Evolutionary conservation across 441 rosid species (phyloP).

Genomic region (Sinapis alba): DNA sequence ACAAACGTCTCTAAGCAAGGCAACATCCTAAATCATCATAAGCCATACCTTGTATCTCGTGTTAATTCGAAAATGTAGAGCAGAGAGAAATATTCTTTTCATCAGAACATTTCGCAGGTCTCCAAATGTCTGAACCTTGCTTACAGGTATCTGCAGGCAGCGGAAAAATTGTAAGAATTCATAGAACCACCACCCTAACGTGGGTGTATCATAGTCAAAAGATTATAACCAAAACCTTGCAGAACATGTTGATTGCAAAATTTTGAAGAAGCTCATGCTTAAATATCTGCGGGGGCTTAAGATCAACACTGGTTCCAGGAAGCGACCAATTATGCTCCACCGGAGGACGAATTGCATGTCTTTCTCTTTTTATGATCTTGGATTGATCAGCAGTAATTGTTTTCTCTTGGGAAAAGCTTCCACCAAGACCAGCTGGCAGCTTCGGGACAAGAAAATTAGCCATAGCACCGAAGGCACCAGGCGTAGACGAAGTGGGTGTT

Average conservation of each 20-base stretch:
- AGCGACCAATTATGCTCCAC: slow-evolving; percentile 97
- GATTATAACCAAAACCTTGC: slow-evolving; percentile 67
- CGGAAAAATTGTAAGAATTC: slow-evolving; percentile 12
- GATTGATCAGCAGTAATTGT: slow-evolving; percentile 63
- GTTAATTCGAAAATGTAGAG: slow-evolving; percentile 97
- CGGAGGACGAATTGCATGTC: slow-evolving; percentile 91
- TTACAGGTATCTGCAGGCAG: slow-evolving; percentile 89
- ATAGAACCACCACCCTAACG: slow-evolving; percentile 15
- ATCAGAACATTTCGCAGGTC: slow-evolving; percentile 95
- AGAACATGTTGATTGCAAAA: slow-evolving; percentile 94
- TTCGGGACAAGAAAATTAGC: slow-evolving; percentile 98
- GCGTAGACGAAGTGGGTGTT: slow-evolving; percentile 57
- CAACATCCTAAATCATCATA: neutral
- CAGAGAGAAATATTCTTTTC: slow-evolving; percentile 99
- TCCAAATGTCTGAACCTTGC: slow-evolving; percentile 82
- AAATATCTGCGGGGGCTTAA: slow-evolving; percentile 92
- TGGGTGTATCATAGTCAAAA: slow-evolving; percentile 14
- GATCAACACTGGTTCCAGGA: slow-evolving; percentile 61
- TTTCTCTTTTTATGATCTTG: slow-evolving; percentile 73
- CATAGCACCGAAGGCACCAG: slow-evolving; percentile 97
- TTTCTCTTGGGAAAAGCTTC: slow-evolving; percentile 71
- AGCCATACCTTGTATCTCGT: slow-evolving; percentile 89
- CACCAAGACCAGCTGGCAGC: slow-evolving; percentile 89
- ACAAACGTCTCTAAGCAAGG: neutral
- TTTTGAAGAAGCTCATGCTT: slow-evolving; percentile 99